Percentiles rank a stretch among this genome's conserved stretches.
These are phyloP conservation scores for Claviceps africana DNA, from an alignment of 2,329 filamentous ascomycete species.

Conservation along the genomic window DNA sequence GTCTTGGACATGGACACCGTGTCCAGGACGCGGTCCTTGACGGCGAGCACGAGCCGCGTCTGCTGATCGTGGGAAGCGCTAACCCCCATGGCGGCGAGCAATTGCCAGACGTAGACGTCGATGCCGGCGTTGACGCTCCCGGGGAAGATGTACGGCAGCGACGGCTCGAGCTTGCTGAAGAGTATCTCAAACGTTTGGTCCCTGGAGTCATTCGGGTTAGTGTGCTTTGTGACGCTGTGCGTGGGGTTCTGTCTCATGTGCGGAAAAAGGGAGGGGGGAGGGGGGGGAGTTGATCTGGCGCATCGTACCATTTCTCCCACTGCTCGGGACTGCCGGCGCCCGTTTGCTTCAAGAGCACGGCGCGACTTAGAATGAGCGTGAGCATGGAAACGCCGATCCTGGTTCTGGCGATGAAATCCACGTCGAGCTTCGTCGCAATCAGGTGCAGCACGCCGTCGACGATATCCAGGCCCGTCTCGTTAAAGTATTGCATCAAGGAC, in stretches of 20 bases:
- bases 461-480: constrained; percentile 79
- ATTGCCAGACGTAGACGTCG: constrained; percentile 96
- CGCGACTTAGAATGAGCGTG: constrained; percentile 86
- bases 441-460: constrained; percentile 81
- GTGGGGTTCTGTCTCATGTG: neutral
- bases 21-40: constrained; percentile 96
- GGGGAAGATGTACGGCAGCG: constrained; percentile 76
- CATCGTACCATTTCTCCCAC: constrained; percentile 63
- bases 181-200: constrained; percentile 68
- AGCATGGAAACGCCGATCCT: constrained; percentile 80
- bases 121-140: constrained; percentile 80
- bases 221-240: constrained; percentile 11
- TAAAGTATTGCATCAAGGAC: constrained; percentile 76
- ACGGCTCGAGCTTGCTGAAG: constrained; percentile 76
- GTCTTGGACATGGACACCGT: constrained; percentile 83
- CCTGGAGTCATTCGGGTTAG: constrained; percentile 25
- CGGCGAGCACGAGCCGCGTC: constrained; percentile 81
- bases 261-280: neutral
- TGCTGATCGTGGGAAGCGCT: constrained; percentile 90
- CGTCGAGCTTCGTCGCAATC: constrained; percentile 68
- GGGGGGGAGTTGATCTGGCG: no score
- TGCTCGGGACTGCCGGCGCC: constrained; percentile 55
- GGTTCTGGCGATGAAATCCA: constrained; percentile 72
- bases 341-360: constrained; percentile 81
- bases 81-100: constrained; percentile 87